These are phyloP conservation scores for Penicillium verrucosum DNA, from an alignment of 2,329 filamentous ascomycete species.

Conservation along the genomic window DNA sequence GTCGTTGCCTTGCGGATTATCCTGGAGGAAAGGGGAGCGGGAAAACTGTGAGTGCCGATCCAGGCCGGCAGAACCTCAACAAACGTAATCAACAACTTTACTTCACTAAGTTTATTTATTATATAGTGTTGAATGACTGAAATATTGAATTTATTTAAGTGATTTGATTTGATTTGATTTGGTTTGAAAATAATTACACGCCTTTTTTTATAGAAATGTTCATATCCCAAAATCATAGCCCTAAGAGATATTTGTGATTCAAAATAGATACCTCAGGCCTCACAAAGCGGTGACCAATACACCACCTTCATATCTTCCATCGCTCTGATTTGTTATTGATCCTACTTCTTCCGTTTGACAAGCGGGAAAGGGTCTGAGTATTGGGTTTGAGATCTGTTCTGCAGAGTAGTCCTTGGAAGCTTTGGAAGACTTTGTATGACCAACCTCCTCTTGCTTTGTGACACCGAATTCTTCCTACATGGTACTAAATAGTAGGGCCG, in stretches of 20 bases:
- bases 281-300: slow-evolving; percentile 6
- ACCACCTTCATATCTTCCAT: not conserved
- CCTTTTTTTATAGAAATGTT: not conserved
- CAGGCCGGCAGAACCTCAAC: slow-evolving; percentile 21
- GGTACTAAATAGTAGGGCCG: no score
- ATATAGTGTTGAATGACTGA: not conserved
- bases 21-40: slow-evolving; percentile 28
- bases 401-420: not conserved
- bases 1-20: slow-evolving; percentile 17
- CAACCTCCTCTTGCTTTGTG: not conserved
- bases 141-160: not conserved
- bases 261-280: slow-evolving; percentile 9
- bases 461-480: not conserved
- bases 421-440: not conserved
- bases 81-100: not conserved
- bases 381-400: not conserved
- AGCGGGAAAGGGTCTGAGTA: not conserved
- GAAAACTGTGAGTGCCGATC: slow-evolving; percentile 27
- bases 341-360: not conserved
- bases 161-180: not conserved
- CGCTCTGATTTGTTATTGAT: not conserved
- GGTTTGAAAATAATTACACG: not conserved
- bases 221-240: not conserved
- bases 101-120: no score
- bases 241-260: not conserved